Conservation (phyloP, 2,329 filamentous ascomycete genomes). For the Ceratocystis cacaofunesta region DNA sequence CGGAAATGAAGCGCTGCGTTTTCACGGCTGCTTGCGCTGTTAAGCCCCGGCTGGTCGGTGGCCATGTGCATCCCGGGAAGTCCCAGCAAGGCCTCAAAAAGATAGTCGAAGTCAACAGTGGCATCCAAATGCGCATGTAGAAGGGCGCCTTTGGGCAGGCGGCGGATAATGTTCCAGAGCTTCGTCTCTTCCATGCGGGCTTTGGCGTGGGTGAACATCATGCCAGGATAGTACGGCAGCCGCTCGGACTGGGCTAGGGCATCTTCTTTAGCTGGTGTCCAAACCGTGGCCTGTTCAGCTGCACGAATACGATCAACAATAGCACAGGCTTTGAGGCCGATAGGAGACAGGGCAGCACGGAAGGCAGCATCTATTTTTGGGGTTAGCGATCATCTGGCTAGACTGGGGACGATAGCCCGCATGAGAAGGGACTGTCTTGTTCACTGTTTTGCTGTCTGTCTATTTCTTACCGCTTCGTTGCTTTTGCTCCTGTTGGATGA, state of each 20-base stretch:
- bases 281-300: constrained; percentile 60
- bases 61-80: constrained; percentile 63
- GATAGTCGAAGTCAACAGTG: constrained; percentile 75
- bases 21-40: constrained; percentile 36
- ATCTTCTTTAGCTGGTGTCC: constrained; percentile 62
- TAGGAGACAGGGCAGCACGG: constrained; percentile 58
- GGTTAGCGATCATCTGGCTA: constrained; percentile 19
- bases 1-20: constrained; percentile 46
- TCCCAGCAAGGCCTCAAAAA: constrained; percentile 56
- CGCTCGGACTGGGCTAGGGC: constrained; percentile 45
- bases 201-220: constrained; percentile 85
- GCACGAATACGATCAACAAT: constrained; percentile 70
- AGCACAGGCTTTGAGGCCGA: constrained; percentile 59
- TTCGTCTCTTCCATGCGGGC: constrained; percentile 71
- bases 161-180: constrained; percentile 70
- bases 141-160: constrained; percentile 78
- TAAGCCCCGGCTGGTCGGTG: constrained; percentile 37
- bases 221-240: constrained; percentile 63
- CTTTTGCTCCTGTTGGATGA: constrained; percentile 74
- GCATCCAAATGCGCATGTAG: constrained; percentile 82
- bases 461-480: constrained; percentile 38
- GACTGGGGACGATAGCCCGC: neutral
- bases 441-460: neutral
- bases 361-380: constrained; percentile 45
- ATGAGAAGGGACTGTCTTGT: neutral